These are phyloP conservation scores for Iberis pinnata DNA, from an alignment of 345 rosid genomes.

Conservation along the genomic window DNA sequence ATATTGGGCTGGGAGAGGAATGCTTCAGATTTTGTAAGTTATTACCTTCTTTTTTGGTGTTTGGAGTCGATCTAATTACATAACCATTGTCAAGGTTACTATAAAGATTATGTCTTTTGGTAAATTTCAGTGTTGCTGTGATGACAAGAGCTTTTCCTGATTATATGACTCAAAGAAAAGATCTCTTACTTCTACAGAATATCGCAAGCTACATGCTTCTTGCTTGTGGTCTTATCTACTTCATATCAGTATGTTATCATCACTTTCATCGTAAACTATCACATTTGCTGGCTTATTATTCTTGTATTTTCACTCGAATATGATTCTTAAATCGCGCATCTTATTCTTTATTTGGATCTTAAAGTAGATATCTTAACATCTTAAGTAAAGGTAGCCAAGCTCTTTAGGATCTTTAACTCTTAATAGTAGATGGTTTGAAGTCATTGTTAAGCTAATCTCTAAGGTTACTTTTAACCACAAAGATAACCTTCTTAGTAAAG, in stretches of 20 bases:
- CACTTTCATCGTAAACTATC: neutral
- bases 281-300: too few species aligned
- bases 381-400: too few species aligned
- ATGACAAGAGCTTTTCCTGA: slow-evolving; percentile 95
- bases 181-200: slow-evolving; percentile 63
- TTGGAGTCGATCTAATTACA: neutral
- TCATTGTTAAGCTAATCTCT: neutral
- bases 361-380: too few species aligned
- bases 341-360: too few species aligned
- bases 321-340: too few species aligned
- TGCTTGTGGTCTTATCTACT: slow-evolving; percentile 70
- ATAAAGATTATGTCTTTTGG: neutral
- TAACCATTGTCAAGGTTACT: neutral
- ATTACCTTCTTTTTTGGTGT: neutral
- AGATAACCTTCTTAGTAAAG: too few species aligned
- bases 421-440: neutral
- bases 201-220: slow-evolving; percentile 88
- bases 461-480: too few species aligned
- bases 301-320: too few species aligned
- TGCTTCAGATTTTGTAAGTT: slow-evolving; percentile 98
- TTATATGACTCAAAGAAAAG: slow-evolving; percentile 38
- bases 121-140: slow-evolving; percentile 72
- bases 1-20: slow-evolving; percentile 91
- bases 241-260: slow-evolving; percentile 51
- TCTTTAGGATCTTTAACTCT: too few species aligned